These are phyloP conservation scores for Ophiostoma himal-ulmi DNA, from an alignment of 2,329 filamentous ascomycete genomes.

Conservation along the genomic window DNA sequence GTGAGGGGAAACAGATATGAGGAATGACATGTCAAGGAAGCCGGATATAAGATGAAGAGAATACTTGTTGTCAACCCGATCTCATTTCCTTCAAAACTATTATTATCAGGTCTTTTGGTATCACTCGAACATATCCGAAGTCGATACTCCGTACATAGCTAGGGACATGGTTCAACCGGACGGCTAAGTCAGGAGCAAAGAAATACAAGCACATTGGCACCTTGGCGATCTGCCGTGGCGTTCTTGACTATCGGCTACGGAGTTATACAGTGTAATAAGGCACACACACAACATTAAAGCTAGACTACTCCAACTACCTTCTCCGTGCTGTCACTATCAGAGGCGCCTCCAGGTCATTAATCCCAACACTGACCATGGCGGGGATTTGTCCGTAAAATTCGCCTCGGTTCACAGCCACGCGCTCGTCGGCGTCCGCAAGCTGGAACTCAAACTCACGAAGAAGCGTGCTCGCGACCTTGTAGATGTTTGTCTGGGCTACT, in stretches of 20 bases:
- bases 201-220: neutral
- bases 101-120: too few relatives aligned
- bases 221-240: neutral
- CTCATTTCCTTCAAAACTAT: too few relatives aligned
- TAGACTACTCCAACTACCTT: neutral
- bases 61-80: neutral
- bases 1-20: neutral
- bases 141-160: too few relatives aligned
- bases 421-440: constrained; percentile 28
- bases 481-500: constrained; percentile 34
- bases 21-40: neutral
- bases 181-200: neutral
- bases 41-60: neutral
- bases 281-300: neutral
- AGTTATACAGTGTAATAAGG: neutral
- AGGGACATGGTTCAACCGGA: neutral
- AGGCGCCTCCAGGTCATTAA: constrained; percentile 25
- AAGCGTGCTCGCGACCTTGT: constrained; percentile 33
- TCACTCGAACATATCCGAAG: neutral
- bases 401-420: constrained; percentile 14
- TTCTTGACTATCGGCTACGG: neutral
- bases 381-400: constrained; percentile 23
- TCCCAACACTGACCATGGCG: constrained; percentile 25
- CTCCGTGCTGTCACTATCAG: constrained; percentile 16
- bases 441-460: constrained; percentile 32